Evolutionary conservation across 2,329 filamentous ascomycete genomes (phyloP).

Genomic region (Lecanosticta acicola): DNA sequence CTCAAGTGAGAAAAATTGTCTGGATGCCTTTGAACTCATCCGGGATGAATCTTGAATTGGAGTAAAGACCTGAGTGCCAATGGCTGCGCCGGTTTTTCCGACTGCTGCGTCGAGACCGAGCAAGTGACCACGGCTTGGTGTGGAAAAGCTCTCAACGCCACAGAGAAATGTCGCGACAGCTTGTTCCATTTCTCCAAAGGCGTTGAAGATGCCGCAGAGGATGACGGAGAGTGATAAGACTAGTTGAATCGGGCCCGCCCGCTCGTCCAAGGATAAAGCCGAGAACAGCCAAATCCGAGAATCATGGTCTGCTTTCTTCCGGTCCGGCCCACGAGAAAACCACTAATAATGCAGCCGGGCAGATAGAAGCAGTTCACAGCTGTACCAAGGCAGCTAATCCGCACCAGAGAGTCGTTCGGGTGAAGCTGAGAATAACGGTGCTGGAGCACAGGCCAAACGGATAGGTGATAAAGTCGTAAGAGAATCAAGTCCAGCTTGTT

Average conservation of each 20-base stretch:
- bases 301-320: constrained; percentile 71
- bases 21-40: constrained; percentile 41
- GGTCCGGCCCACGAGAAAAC: constrained; percentile 68
- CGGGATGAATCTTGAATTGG: constrained; percentile 40
- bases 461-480: constrained; percentile 57
- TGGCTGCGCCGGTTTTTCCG: constrained; percentile 70
- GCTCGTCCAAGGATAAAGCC: constrained; percentile 77
- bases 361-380: constrained; percentile 84
- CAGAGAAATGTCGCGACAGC: constrained; percentile 75
- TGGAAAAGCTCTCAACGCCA: constrained; percentile 80
- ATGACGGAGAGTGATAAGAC: constrained; percentile 64
- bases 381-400: constrained; percentile 81
- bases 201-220: constrained; percentile 70
- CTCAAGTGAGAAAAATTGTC: constrained; percentile 48
- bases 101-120: constrained; percentile 64
- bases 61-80: constrained; percentile 68
- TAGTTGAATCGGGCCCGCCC: constrained; percentile 57
- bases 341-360: constrained; percentile 71
- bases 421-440: constrained; percentile 65
- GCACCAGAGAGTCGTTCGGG: constrained; percentile 57
- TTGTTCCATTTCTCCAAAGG: constrained; percentile 72
- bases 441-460: constrained; percentile 80
- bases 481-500: constrained; percentile 74
- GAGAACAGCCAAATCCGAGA: constrained; percentile 53
- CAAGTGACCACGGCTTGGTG: constrained; percentile 69